Conservation (phyloP, 2,329 filamentous ascomycete species). For the Cladosporium sphaerospermum region DNA sequence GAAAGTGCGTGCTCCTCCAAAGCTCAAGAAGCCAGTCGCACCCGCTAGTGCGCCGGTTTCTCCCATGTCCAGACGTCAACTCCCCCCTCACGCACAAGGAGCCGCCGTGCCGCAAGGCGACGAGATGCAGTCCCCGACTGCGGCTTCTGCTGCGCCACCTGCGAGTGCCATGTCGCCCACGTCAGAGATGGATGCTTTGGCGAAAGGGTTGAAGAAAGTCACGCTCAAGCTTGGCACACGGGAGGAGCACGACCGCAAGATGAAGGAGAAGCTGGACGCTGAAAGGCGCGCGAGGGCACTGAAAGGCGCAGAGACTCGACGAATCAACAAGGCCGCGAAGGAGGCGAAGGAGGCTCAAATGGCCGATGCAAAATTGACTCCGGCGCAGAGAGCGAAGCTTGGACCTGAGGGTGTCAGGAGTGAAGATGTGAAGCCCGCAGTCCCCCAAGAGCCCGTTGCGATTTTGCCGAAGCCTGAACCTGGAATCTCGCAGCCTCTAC, state of each 20-base stretch:
- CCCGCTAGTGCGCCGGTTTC: slow-evolving; percentile 30
- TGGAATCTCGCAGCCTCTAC: not conserved
- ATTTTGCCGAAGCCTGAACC: not conserved
- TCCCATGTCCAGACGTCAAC: slow-evolving; percentile 24
- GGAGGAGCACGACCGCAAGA: slow-evolving; percentile 48
- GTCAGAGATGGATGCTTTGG: slow-evolving; percentile 44
- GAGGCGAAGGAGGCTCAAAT: slow-evolving; percentile 26
- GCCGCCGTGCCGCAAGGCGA: not conserved
- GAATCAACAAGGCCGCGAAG: slow-evolving; percentile 29
- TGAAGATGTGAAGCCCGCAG: not conserved
- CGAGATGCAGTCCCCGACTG: not conserved
- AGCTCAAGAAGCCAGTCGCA: slow-evolving; percentile 13
- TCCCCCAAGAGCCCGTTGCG: not conserved
- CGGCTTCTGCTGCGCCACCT: not conserved
- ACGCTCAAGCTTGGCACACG: slow-evolving; percentile 53
- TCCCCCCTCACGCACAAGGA: not conserved
- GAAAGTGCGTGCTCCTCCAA: slow-evolving; percentile 23
- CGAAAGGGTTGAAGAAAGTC: slow-evolving; percentile 50
- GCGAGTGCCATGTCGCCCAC: slow-evolving; percentile 8
- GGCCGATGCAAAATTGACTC: not conserved
- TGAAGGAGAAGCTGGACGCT: slow-evolving; percentile 39
- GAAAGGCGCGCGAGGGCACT: slow-evolving; percentile 28
- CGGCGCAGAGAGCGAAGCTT: slow-evolving; percentile 9
- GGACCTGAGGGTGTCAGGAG: not conserved
- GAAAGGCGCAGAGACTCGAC: slow-evolving; percentile 29